Evolutionary conservation across 441 rosid species (phyloP).

Genomic region (Francoa sonchifolia): DNA sequence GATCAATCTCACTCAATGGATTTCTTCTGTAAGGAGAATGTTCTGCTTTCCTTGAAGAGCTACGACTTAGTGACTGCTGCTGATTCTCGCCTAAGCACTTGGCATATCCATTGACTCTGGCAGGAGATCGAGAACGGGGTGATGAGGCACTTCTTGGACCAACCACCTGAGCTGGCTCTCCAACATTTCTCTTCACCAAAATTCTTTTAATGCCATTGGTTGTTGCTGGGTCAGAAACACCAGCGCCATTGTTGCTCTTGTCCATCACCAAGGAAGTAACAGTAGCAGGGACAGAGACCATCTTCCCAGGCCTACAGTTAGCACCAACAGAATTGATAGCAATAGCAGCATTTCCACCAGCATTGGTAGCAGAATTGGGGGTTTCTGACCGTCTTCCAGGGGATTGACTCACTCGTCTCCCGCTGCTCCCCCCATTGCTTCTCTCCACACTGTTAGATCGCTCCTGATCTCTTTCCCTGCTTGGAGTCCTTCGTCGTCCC

Average conservation of each 20-base stretch:
- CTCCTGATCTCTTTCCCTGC: constrained; percentile 69
- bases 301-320: constrained; percentile 35
- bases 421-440: constrained; percentile 20
- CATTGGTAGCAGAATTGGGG: constrained; percentile 1
- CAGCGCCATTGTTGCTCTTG: constrained; percentile 21
- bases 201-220: background rate
- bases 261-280: constrained; percentile 36
- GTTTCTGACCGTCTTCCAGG: constrained; percentile 42
- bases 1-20: constrained; percentile 5
- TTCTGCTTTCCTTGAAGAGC: constrained; percentile 2
- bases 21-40: constrained; percentile 4
- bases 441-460: constrained; percentile 61
- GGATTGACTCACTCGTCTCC: constrained; percentile 63
- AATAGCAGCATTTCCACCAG: background rate
- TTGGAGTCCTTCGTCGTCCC: constrained; percentile 76
- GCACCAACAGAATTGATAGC: too few species aligned
- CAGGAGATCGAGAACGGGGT: constrained; percentile 2
- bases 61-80: background rate
- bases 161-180: background rate
- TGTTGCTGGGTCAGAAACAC: too few species aligned
- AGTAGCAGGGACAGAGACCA: constrained; percentile 74
- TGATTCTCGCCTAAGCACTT: background rate
- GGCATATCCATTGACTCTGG: background rate
- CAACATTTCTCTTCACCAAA: constrained; percentile 1
- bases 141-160: background rate